A percentile compares a stretch with the other conserved stretches of the same genome.
These are phyloP conservation scores for Pichia sp. DNA, from an alignment of 1,139 yeast species.

Conservation along the genomic window DNA sequence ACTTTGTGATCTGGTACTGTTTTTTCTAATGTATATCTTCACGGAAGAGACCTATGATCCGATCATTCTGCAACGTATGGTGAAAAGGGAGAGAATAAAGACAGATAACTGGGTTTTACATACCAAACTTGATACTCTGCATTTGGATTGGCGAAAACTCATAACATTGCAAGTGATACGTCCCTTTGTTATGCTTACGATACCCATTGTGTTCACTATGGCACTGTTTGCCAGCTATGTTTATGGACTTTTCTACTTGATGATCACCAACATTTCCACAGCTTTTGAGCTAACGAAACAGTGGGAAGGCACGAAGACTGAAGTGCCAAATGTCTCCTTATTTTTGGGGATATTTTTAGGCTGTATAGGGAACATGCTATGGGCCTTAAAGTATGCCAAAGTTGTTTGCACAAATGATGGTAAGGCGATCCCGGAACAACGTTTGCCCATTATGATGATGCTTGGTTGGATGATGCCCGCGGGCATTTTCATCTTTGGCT, in stretches of 20 bases:
- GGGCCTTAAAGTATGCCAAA: conserved; percentile 33
- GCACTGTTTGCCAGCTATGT: conserved; percentile 43
- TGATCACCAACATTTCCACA: conserved; percentile 37
- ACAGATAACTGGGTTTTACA: conserved; percentile 6
- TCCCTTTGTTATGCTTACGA: conserved; percentile 41
- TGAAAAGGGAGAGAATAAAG: conserved; percentile 40
- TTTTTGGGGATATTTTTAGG: conserved; percentile 58
- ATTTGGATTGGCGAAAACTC: conserved; percentile 35
- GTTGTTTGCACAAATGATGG: conserved; percentile 36
- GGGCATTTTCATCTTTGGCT: conserved; percentile 71
- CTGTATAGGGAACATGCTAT: conserved; percentile 37
- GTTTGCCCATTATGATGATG: conserved; percentile 50
- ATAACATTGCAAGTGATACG: conserved; percentile 37
- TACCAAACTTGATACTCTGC: conserved; percentile 39
- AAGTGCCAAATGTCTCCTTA: conserved; percentile 53
- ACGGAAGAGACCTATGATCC: conserved; percentile 51
- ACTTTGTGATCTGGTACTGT: conserved; percentile 36
- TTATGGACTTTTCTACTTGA: conserved; percentile 42
- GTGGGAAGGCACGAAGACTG: conserved; percentile 42
- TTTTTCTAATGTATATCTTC: conserved; percentile 34
- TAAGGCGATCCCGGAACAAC: conserved; percentile 52
- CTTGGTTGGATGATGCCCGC: conserved; percentile 54
- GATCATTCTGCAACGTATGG: conserved; percentile 44
- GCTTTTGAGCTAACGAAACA: conserved; percentile 33
- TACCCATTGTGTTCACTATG: conserved; percentile 42